Evolutionary conservation across 75 land plant genomes (phyloP), one percentile per base, ranked within the genome.

Genomic region (Cunninghamia lanceolata): DNA sequence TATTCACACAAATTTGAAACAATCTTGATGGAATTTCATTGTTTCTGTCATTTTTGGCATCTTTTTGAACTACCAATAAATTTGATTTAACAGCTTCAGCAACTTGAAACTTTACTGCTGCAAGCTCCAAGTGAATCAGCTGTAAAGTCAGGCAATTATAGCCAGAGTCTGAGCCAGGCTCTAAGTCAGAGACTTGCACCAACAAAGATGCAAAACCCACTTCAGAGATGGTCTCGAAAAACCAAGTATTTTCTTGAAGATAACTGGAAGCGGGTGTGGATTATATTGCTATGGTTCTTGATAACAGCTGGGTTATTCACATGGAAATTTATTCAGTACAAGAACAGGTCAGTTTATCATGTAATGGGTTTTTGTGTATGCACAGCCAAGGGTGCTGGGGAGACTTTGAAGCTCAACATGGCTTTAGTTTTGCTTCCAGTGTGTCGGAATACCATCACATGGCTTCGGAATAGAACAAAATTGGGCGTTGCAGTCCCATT

Each of bases 331-430:
- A 38, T 89, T 7, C 91, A 91, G 87, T 93, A 93, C 91, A 70
- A 63, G 78, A 82, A 91, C 75, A 80, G 86, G 5, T 83, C 87
- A 42, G 95, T 90, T 54, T 93, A 80, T 81, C 85, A 86, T 25
- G 90, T 93, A 43, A 93, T 93, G 94, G 95, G 95, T 45, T 93
- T 91, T 85, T 93, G 95, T 73, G 87, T 93, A 38, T 91, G 91
- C 85, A 86, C 86, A 16, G 95, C 95, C 50, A 93, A 93, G 86
- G 95, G 95, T 40, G 94, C 87, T 39, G 95, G 94, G 5, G 95
- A 93, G 86, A 93, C 94, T 8, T 83, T 92, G 70, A 93, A 93
- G 90, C 87, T 93, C 47, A 93, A 93, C 84, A 93, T 93, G 95
- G 95, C 95, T n/a, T 86, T 93, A 50, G 93, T 93, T 46, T 88